Base-by-base conservation (phyloP, 352 stramenopile species). In the Pythium rishiriense region DNA sequence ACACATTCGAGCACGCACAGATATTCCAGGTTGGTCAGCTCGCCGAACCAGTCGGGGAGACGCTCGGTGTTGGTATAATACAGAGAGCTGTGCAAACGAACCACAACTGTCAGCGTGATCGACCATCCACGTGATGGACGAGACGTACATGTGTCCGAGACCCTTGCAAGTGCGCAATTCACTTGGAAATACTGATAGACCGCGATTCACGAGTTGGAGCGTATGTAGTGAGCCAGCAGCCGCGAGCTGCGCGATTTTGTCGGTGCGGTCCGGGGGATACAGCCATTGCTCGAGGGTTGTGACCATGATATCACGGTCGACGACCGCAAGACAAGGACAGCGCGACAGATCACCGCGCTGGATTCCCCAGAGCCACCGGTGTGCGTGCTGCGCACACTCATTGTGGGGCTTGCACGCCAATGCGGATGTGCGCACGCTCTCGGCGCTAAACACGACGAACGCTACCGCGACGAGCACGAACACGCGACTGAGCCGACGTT, bases 291-390 rank as follows among this genome's bases (percentile, higher is more conserved):
- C 53, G 53, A 41, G 47, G 9, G 22, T 26, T 6, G 24, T 41
- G 10, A 60, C 22, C 10, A 24, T 50, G 12, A 60, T 17, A 5
- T 48, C 41, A n/a, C 53, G 37, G 19, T 60, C 53, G 53, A 60
- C 47, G 31, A 60, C 24, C 11, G 53, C 37, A 21, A 60, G 31
- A 22, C 53, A 60, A 4, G 53, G 53, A 50, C 53, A 60, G n/a
- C 14, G 33, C 11, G n/a, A 12, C 3, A 19, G 29, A 45, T 43
- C 33, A 0, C 31, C 31, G 31, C n/a, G 11, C 3, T 47, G 25
- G 0, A 35, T 19, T 19, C n/a, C 24, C 22, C 31, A 7, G 11
- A 60, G 4, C 37, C 37, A 48, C 3, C 39, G 35, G 19, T 46
- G 53, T 4, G 53, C 35, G 39, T 33, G 21, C 41, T 50, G 39